Base-by-base conservation (phyloP, 202 grass and related monocot species). In the Zoysia matrella region DNA sequence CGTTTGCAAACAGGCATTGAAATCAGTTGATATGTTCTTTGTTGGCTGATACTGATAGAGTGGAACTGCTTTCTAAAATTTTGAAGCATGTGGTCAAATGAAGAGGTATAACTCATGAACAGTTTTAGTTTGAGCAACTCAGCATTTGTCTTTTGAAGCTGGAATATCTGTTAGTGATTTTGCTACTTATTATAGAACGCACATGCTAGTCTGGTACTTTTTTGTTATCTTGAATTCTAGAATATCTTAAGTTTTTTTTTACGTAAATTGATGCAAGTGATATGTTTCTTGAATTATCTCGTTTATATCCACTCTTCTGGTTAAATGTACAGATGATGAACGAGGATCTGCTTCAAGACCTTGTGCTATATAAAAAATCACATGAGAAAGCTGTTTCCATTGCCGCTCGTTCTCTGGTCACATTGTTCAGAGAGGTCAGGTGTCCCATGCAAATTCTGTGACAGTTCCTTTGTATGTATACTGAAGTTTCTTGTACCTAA, bases 321-420 rank as follows among this genome's bases (percentile, higher is more conserved):
- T 12, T 11, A 68, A 82, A 61, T 15, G 18, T 86, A 58, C 70
- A 98, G 95, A 73, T 95, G 76, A 98, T 98, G 95, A 93, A 95
- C 69, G 95, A 95, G 83, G 95, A 98, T 91, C 84, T 98, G 57
- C 91, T 98, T 47, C 95, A 90, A 82, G 95, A 98, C 67, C 87
- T 98, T n/a, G 95, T 93, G 87, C 77, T 95, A 55, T 98, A 98
- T 87, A 98, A 93, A 81, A 98, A 98, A 76, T 94, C 90, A 53
- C 95, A 94, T 8, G 93, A 95, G 71, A 98, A 95, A 87, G 95
- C 90, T 65, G 95, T 98, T 79, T 98, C 95, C 43, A 90, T 88
- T 65, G 95, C 95, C 14, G 95, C 95, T 65, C 95, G 92, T 64
- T 98, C 95, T 36, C 77, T 95, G 36, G 80, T 98, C 42, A 91